Conservation (phyloP, 768 basidiomycete genomes). For the Sarcodon aspratus region DNA sequence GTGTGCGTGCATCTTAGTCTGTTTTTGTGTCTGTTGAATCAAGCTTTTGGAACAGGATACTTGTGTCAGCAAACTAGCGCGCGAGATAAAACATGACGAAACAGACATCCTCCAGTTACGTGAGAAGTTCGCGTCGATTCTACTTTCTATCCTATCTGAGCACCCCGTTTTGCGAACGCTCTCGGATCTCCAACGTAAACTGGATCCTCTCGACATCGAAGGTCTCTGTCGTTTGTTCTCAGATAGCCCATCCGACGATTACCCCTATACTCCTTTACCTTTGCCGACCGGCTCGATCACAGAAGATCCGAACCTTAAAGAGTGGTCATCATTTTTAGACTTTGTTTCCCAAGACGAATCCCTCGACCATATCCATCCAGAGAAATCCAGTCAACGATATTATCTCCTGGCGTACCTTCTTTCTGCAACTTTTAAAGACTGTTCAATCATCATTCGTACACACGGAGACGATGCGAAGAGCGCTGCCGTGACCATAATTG, state of each 20-base stretch:
- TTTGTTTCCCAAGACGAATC: slow-evolving; percentile 30
- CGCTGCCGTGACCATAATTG: slow-evolving; percentile 55
- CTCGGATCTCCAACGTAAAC: slow-evolving; percentile 52
- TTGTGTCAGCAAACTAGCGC: slow-evolving; percentile 8
- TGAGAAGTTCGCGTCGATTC: slow-evolving; percentile 34
- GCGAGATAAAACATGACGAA: slow-evolving; percentile 8
- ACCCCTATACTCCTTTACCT: background rate
- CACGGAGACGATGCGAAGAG: background rate
- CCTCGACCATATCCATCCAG: slow-evolving; percentile 26
- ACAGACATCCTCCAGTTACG: slow-evolving; percentile 19
- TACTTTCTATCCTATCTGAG: slow-evolving; percentile 36
- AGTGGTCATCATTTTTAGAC: slow-evolving; percentile 57
- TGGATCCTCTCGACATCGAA: slow-evolving; percentile 82
- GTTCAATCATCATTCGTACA: slow-evolving; percentile 56
- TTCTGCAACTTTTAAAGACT: slow-evolving; percentile 95
- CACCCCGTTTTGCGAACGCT: slow-evolving; percentile 45
- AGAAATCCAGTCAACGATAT: slow-evolving; percentile 39
- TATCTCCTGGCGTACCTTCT: slow-evolving; percentile 70
- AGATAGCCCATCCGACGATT: slow-evolving; percentile 2
- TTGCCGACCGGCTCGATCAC: background rate
- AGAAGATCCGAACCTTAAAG: slow-evolving; percentile 44
- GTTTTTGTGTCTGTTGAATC: background rate
- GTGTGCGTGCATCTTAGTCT: slow-evolving; percentile 12
- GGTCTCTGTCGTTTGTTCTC: slow-evolving; percentile 35
- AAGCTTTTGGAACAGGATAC: slow-evolving; percentile 3